phyloP scores from a whole-genome alignment of 2,329 filamentous ascomycete species.

The Davidsoniella neocaledoniae region DNA sequence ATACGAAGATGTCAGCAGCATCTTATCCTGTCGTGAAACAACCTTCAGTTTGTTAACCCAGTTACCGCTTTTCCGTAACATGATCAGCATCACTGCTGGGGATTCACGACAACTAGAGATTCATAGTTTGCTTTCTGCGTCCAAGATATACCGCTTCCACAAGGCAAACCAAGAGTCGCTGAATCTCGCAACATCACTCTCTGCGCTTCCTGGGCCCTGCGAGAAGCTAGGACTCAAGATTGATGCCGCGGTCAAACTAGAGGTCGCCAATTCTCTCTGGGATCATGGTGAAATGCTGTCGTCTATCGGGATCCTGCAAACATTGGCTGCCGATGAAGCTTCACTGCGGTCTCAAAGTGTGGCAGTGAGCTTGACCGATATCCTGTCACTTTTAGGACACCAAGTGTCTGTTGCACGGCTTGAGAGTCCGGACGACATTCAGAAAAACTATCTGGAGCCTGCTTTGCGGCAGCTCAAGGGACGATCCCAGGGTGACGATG shows the following conservation, averaged over 20 bases:
- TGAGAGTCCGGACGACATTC: conserved; percentile 80
- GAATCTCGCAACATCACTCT: conserved; percentile 70
- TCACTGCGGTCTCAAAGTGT: conserved; percentile 53
- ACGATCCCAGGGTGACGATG: conserved; percentile 49
- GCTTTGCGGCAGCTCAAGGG: conserved; percentile 68
- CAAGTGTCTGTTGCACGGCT: conserved; percentile 79
- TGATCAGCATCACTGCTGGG: conserved; percentile 41
- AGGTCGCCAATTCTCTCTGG: conserved; percentile 83
- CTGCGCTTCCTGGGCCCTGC: conserved; percentile 55
- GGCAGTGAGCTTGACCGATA: conserved; percentile 53
- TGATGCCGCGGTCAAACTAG: conserved; percentile 60
- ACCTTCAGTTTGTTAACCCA: conserved; percentile 65
- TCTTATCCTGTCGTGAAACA: conserved; percentile 70
- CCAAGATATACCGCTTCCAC: conserved; percentile 61
- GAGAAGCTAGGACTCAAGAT: conserved; percentile 56
- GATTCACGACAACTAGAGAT: conserved; percentile 58
- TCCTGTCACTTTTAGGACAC: conserved; percentile 76
- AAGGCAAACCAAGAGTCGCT: conserved; percentile 73
- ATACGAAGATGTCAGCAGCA: conserved; percentile 60
- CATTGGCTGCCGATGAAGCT: conserved; percentile 31
- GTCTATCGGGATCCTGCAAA: conserved; percentile 77
- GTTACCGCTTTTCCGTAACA: conserved; percentile 43
- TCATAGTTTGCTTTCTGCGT: conserved; percentile 57
- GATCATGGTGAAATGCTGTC: conserved; percentile 79
- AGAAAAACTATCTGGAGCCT: conserved; percentile 68